phyloP scores from a whole-genome alignment of 2,329 filamentous ascomycete genomes.

The Aphanoascus verrucosus region DNA sequence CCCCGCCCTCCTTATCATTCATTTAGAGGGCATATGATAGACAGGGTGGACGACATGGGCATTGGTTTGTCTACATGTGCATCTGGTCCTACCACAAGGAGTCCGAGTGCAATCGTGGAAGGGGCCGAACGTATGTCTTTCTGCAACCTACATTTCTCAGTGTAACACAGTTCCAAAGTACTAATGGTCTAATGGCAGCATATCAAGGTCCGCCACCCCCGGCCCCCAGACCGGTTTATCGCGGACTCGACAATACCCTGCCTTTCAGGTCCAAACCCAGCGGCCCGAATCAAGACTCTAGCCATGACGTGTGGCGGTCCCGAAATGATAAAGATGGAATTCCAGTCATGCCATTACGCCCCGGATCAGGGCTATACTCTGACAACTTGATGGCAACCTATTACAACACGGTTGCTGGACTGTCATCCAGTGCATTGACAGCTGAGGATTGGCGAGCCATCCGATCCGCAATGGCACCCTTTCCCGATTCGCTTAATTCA shows the following conservation, averaged over 20 bases:
- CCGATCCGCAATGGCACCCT: not conserved
- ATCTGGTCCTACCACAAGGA: slow-evolving; percentile 4
- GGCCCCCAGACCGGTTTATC: not conserved
- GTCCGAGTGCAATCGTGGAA: not conserved
- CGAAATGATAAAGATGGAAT: not conserved
- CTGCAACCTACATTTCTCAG: not conserved
- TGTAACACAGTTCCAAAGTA: too few species aligned
- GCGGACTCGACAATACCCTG: not conserved
- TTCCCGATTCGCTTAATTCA: not conserved
- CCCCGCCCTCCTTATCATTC: slow-evolving; percentile 10
- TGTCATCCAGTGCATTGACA: not conserved
- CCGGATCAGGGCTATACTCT: not conserved
- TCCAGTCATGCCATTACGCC: not conserved
- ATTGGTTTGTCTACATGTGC: slow-evolving; percentile 45
- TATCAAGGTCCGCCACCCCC: slow-evolving; percentile 1
- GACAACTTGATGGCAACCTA: slow-evolving; percentile 1
- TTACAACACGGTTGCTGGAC: not conserved
- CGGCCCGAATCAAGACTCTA: not conserved
- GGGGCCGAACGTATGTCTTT: not conserved
- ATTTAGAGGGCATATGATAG: slow-evolving; percentile 18
- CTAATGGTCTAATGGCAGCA: not conserved
- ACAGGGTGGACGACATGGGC: slow-evolving; percentile 38
- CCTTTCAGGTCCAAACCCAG: not conserved
- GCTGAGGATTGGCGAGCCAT: slow-evolving; percentile 5
- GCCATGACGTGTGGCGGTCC: not conserved